phyloP scores from a whole-genome alignment of 1,139 yeast species.

The Suhomyces maxii region DNA sequence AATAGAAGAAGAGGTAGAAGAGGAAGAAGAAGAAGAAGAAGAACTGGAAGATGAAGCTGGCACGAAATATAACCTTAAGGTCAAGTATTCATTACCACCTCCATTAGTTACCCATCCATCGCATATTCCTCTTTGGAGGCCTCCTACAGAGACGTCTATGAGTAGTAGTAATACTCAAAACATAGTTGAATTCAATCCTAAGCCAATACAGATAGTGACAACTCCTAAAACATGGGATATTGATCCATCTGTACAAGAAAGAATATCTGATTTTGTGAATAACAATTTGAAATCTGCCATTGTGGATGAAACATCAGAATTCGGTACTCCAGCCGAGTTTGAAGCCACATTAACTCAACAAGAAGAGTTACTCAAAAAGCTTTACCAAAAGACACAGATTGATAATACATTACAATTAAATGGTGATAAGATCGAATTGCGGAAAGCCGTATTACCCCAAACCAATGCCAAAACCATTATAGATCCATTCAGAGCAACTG shows the following conservation, averaged over 20 bases:
- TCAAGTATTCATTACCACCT: slow-evolving; percentile 54
- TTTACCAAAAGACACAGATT: slow-evolving; percentile 33
- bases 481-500: slow-evolving; percentile 42
- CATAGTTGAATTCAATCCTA: slow-evolving; percentile 31
- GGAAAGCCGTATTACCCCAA: slow-evolving; percentile 50
- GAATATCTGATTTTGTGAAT: slow-evolving; percentile 55
- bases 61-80: slow-evolving; percentile 37
- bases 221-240: slow-evolving; percentile 18
- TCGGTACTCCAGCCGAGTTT: slow-evolving; percentile 37
- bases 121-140: slow-evolving; percentile 67
- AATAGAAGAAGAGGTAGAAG: slow-evolving; percentile 8
- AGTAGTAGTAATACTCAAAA: slow-evolving; percentile 42
- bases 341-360: slow-evolving; percentile 35
- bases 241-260: slow-evolving; percentile 34
- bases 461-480: slow-evolving; percentile 39
- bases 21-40: slow-evolving; percentile 14
- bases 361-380: slow-evolving; percentile 25
- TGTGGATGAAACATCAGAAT: slow-evolving; percentile 43
- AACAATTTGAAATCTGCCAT: slow-evolving; percentile 47
- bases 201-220: slow-evolving; percentile 27
- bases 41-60: slow-evolving; percentile 9
- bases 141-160: slow-evolving; percentile 39
- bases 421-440: slow-evolving; percentile 45
- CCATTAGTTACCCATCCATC: slow-evolving; percentile 77
- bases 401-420: slow-evolving; percentile 43